Conservation (phyloP, 768 basidiomycete genomes). For the Tulasnella sp. region DNA sequence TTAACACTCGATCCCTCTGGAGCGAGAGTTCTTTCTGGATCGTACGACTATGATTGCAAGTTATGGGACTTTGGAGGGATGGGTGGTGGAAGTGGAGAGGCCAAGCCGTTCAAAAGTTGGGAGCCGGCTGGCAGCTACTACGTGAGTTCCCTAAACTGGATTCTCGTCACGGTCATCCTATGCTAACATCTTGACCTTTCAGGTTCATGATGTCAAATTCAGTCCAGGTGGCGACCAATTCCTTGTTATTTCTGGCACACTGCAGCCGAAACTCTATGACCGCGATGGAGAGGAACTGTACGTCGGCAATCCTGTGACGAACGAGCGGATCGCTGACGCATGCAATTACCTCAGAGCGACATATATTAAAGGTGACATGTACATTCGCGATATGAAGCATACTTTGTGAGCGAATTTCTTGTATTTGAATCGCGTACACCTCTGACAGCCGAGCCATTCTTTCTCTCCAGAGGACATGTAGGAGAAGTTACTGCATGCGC, state of each 20-base stretch:
- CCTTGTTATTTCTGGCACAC: slow-evolving; percentile 81
- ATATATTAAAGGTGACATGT: slow-evolving; percentile 89
- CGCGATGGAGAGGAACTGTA: slow-evolving; percentile 92
- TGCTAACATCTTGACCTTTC: neutral
- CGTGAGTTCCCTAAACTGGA: slow-evolving; percentile 45
- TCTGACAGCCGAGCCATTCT: slow-evolving; percentile 26
- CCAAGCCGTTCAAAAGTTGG: slow-evolving; percentile 93
- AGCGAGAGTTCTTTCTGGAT: slow-evolving; percentile 84
- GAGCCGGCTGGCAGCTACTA: slow-evolving; percentile 93
- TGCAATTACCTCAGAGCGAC: slow-evolving; percentile 36
- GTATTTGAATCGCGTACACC: slow-evolving; percentile 12
- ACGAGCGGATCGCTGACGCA: slow-evolving; percentile 1
- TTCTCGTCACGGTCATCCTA: neutral
- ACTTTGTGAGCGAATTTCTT: slow-evolving; percentile 66
- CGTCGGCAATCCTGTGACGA: slow-evolving; percentile 49
- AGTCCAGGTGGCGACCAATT: slow-evolving; percentile 83
- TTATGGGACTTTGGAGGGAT: slow-evolving; percentile 99
- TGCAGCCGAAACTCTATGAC: slow-evolving; percentile 83
- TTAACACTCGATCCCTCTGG: slow-evolving; percentile 91
- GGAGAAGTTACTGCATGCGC: slow-evolving; percentile 83
- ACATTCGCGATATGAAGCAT: slow-evolving; percentile 97
- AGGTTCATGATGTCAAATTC: slow-evolving; percentile 91
- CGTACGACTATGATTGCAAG: slow-evolving; percentile 97
- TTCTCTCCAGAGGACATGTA: slow-evolving; percentile 77
- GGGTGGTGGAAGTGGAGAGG: slow-evolving; percentile 58